A percentile compares a stretch with the other conserved stretches of the same genome.
Conservation (phyloP, 139 green algal genomes). For the Trebouxia sp. region DNA sequence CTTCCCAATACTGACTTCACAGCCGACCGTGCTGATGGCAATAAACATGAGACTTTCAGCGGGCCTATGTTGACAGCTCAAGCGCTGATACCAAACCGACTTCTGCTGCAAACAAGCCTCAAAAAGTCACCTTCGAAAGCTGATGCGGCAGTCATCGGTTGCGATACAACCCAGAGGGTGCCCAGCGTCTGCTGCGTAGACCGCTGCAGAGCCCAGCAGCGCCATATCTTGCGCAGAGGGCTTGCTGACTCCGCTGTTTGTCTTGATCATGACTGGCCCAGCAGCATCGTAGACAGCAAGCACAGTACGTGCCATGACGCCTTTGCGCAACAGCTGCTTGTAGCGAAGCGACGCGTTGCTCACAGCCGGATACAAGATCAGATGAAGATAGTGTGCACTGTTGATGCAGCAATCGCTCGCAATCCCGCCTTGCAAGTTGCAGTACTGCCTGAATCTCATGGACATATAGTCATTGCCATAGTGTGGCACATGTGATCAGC, state of each 20-base stretch:
- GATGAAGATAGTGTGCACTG: too few relatives aligned
- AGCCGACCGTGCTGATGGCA: not conserved
- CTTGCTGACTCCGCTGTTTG: not conserved
- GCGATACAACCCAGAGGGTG: not conserved
- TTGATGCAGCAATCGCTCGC: too few relatives aligned
- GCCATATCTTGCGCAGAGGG: constrained; percentile 9
- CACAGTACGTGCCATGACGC: constrained; percentile 2
- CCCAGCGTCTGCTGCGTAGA: not conserved
- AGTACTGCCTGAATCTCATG: too few relatives aligned
- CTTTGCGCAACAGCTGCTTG: too few relatives aligned
- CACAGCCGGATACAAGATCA: too few relatives aligned
- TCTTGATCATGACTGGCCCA: not conserved
- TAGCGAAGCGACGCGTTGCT: too few relatives aligned
- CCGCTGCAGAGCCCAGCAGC: not conserved
- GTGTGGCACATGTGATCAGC: too few relatives aligned
- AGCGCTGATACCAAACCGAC: too few relatives aligned
- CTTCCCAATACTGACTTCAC: not conserved
- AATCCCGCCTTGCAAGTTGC: too few relatives aligned
- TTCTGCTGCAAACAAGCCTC: not conserved
- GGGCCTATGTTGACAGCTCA: too few relatives aligned
- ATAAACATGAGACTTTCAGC: not conserved
- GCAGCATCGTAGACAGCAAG: not conserved
- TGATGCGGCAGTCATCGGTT: not conserved
- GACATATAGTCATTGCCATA: too few relatives aligned
- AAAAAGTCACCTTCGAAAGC: not conserved